A percentile compares a stretch with the other conserved stretches of the same genome.
phyloP scores from a whole-genome alignment of 495 filamentous ascomycete genomes.

The Penicillium robsamsonii region DNA sequence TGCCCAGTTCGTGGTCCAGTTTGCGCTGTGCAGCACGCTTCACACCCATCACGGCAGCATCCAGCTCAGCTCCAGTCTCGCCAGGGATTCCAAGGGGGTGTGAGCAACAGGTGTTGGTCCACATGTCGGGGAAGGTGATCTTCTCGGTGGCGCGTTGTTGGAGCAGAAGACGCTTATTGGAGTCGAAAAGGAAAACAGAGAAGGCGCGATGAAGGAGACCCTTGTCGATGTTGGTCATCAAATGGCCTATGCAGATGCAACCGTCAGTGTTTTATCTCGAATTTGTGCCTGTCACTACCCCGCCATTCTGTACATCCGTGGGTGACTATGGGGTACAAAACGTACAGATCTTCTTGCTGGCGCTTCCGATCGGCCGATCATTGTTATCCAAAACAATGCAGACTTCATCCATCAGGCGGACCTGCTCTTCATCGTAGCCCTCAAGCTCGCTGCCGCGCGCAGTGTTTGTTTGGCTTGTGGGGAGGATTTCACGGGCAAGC shows the following conservation, averaged over 20 bases:
- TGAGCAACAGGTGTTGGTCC: conserved; percentile 99
- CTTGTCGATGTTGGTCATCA: conserved; percentile 97
- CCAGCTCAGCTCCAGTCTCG: conserved; percentile 84
- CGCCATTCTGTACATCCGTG: conserved; percentile 10
- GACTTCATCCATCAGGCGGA: conserved; percentile 97
- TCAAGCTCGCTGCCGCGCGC: conserved; percentile 49
- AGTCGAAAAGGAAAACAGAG: conserved; percentile 95
- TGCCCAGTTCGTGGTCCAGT: conserved; percentile 90
- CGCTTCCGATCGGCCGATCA: conserved; percentile 91
- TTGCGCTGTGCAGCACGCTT: conserved; percentile 90
- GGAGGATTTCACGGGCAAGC: conserved; percentile 62
- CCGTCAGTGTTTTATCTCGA: conserved; percentile 5
- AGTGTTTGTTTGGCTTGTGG: conserved; percentile 30
- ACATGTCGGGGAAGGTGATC: conserved; percentile 99
- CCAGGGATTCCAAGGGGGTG: conserved; percentile 89
- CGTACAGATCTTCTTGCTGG: conserved; percentile 97
- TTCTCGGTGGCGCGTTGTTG: conserved; percentile 96
- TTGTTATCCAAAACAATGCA: conserved; percentile 95
- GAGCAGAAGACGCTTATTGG: conserved; percentile 80
- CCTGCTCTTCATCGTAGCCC: conserved; percentile 96
- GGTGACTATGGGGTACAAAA: conserved; percentile 16
- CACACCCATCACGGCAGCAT: conserved; percentile 76
- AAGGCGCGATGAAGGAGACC: conserved; percentile 96
- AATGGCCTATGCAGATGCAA: conserved; percentile 63
- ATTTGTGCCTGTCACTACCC: conserved; percentile 11